phyloP scores from a whole-genome alignment of 2,329 filamentous ascomycete species.

The Chaetomiaceae sp. region DNA sequence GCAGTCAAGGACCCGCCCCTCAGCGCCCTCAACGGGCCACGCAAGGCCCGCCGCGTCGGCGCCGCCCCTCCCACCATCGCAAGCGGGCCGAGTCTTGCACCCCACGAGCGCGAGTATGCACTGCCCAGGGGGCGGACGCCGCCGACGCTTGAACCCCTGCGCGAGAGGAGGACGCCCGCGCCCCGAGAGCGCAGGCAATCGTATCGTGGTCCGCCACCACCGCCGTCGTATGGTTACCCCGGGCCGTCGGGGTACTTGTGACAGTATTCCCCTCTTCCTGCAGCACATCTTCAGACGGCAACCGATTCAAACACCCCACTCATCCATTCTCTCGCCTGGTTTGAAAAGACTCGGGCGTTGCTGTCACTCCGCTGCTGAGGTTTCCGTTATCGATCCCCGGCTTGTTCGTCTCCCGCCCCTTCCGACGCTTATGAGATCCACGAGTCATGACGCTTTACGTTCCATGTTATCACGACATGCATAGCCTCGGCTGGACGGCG shows the following conservation, averaged over 20 bases:
- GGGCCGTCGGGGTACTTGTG: background rate
- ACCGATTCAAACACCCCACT: too few species aligned
- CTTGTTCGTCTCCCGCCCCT: slow-evolving; percentile 18
- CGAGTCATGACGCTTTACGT: slow-evolving; percentile 8
- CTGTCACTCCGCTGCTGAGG: background rate
- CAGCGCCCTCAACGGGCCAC: slow-evolving; percentile 44
- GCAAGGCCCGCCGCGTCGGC: slow-evolving; percentile 41
- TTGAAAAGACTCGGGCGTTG: too few species aligned
- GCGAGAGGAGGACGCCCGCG: slow-evolving; percentile 36
- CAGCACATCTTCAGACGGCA: too few species aligned
- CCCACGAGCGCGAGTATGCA: slow-evolving; percentile 25
- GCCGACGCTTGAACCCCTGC: slow-evolving; percentile 29
- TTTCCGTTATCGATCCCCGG: slow-evolving; percentile 14
- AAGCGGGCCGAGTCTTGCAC: slow-evolving; percentile 29
- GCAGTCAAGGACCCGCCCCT: slow-evolving; percentile 55
- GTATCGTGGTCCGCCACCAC: slow-evolving; percentile 20
- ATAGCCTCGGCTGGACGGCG: slow-evolving; percentile 13
- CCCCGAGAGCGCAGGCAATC: slow-evolving; percentile 24
- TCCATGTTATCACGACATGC: slow-evolving; percentile 10
- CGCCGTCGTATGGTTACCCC: slow-evolving; percentile 19
- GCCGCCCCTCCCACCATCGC: slow-evolving; percentile 31
- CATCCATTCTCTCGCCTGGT: too few species aligned
- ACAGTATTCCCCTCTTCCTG: too few species aligned
- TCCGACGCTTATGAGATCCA: slow-evolving; percentile 14
- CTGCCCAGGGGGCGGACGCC: slow-evolving; percentile 34